phyloP scores from a whole-genome alignment of 495 filamentous ascomycete genomes.

The Cryomyces antarcticus region DNA sequence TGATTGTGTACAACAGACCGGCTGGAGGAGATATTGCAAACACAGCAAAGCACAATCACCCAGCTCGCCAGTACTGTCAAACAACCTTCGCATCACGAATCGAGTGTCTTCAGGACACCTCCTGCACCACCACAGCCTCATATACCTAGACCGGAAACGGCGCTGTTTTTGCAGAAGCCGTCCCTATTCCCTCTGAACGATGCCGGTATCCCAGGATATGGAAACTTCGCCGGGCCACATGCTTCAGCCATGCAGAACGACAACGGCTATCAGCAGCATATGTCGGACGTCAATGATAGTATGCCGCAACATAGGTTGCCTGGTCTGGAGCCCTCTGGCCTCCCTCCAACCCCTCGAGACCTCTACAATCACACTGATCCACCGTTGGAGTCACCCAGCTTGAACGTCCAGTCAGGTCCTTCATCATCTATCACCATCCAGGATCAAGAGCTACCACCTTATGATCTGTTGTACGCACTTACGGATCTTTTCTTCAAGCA shows the following conservation, averaged over 20 bases:
- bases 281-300: neutral
- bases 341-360: conserved; percentile 21
- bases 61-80: conserved; percentile 11
- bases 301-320: neutral
- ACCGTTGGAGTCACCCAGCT: conserved; percentile 24
- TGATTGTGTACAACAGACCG: conserved; percentile 4
- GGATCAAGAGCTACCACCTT: conserved; percentile 65
- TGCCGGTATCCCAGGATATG: neutral
- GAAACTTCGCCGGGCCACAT: neutral
- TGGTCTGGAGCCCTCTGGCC: too few species aligned
- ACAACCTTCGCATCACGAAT: conserved; percentile 8
- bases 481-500: conserved; percentile 81
- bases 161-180: conserved; percentile 41
- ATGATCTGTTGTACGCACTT: conserved; percentile 61
- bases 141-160: conserved; percentile 37
- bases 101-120: conserved; percentile 7
- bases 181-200: conserved; percentile 10
- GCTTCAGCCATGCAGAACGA: neutral
- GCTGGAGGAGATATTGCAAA: conserved; percentile 15
- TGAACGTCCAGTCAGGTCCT: conserved; percentile 17
- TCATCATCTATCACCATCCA: conserved; percentile 8
- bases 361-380: conserved; percentile 21
- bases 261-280: neutral
- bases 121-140: conserved; percentile 18
- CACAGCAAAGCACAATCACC: conserved; percentile 17